Conservation (phyloP, 1,284 basidiomycete genomes). For the Microbotryum scabiosae region DNA sequence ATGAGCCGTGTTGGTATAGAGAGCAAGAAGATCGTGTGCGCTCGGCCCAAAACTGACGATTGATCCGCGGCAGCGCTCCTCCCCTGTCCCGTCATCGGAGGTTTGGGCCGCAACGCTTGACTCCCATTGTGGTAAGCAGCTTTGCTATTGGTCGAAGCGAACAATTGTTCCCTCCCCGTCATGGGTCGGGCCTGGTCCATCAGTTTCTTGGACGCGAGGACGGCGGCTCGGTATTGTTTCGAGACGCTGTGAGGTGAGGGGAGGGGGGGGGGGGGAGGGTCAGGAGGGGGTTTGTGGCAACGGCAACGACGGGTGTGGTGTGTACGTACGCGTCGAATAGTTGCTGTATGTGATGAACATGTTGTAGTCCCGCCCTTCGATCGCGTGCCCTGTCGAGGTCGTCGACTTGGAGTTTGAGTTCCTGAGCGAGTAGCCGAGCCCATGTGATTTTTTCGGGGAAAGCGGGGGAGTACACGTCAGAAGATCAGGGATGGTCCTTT, state of each 20-base stretch:
- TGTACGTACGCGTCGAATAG: constrained; percentile 12
- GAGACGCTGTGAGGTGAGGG: constrained; percentile 14
- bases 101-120: too few relatives aligned
- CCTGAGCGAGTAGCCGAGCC: not conserved
- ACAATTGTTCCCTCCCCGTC: not conserved
- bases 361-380: constrained; percentile 4
- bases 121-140: not conserved
- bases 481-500: too few relatives aligned
- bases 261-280: not conserved
- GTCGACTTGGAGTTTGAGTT: constrained; percentile 28
- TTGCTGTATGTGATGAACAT: constrained; percentile 10
- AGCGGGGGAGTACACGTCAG: too few relatives aligned
- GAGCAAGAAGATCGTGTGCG: not conserved
- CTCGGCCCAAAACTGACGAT: constrained; percentile 2
- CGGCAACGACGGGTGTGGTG: too few relatives aligned
- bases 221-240: constrained; percentile 21
- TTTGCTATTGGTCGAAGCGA: not conserved
- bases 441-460: too few relatives aligned
- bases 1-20: not conserved
- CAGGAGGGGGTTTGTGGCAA: too few relatives aligned
- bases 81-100: not conserved
- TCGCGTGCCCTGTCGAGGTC: constrained; percentile 21
- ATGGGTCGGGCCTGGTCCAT: constrained; percentile 8
- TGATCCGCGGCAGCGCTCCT: not conserved
- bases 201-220: constrained; percentile 21